Base-by-base conservation (phyloP, 2,329 filamentous ascomycete genomes). In the Claviceps africana region DNA sequence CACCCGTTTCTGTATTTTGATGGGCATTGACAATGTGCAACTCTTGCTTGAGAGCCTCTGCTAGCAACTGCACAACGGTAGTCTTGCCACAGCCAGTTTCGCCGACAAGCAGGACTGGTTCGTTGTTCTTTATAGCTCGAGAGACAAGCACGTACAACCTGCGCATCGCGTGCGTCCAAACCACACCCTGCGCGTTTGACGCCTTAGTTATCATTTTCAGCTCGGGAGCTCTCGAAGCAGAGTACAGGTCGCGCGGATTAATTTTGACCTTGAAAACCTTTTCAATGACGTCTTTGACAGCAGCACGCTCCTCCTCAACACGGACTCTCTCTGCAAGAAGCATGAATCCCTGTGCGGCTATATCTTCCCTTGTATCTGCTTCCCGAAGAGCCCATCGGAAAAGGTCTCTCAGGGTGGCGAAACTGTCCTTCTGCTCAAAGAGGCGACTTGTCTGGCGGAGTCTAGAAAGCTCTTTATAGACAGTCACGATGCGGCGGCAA, bases 21-120 rank as follows among this genome's bases (percentile, higher is more conserved):
- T 99, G 94, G 2, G 94, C 93, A 64, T 98, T 99, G 62, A 98
- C 85, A 59, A 91, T 93, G 58, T 90, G 83, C 40, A 99, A 72
- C 56, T 86, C 74, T 60, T 85, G 88, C 17, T 75, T 73, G 56
- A 88, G 77, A 4, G 87, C 85, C 61, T 95, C 85, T 3, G 93
- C 89, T 51, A 97, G 77, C 63, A 95, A 78, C 65, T 99, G 93
- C 59, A 88, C 94, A 7, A 98, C 86, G 2, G 91, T 96, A 0
- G 93, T 99, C 71, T 99, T 99, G 55, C 94, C 93, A 62, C 91
- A 97, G 6, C 93, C 93, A 19, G 93, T 99, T 65, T 98, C 94
- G 56, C 93, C 93, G 13, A 99, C 88, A 5, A 99, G 75, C 21
- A 99, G 75, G 3, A 98, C 88, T 0, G 93, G 93, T 65, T 99